Evolutionary conservation across 768 basidiomycete genomes (phyloP).

Genomic region (Naganishia friedmannii): DNA sequence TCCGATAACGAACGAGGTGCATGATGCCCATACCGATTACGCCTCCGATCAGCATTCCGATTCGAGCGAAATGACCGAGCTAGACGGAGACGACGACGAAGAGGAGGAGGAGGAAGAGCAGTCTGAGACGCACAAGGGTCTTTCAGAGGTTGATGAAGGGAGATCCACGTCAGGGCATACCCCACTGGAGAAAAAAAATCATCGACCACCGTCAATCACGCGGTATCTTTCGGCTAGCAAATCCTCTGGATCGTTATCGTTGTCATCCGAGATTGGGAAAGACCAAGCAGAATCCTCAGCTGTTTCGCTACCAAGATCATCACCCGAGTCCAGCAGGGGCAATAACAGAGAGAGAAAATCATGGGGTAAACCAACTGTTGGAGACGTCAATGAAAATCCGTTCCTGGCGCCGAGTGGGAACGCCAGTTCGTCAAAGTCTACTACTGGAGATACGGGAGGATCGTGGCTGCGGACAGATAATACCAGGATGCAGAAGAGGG

Average conservation of each 20-base stretch:
- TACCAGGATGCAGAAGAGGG: conserved; percentile 1
- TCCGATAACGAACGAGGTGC: neutral
- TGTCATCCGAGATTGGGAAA: neutral
- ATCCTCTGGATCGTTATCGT: neutral
- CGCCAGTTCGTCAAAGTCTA: neutral
- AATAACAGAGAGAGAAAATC: conserved; percentile 7
- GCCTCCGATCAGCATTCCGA: neutral
- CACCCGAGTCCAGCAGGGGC: neutral
- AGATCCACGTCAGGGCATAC: neutral
- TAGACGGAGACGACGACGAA: conserved; percentile 2
- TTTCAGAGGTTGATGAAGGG: conserved; percentile 2
- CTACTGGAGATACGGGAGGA: neutral
- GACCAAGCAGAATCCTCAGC: neutral
- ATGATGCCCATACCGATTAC: neutral
- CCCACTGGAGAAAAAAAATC: neutral
- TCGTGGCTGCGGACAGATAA: conserved; percentile 19
- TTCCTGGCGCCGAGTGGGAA: conserved; percentile 13
- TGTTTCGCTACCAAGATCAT: no score
- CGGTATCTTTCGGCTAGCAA: conserved; percentile 15
- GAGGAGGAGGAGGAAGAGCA: neutral
- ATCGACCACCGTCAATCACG: neutral
- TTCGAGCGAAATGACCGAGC: conserved; percentile 3
- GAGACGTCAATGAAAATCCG: conserved; percentile 25
- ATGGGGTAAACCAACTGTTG: conserved; percentile 21
- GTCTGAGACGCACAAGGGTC: neutral